phyloP scores from a whole-genome alignment of 148 eudicot species.

The Rhododendron simsii region DNA sequence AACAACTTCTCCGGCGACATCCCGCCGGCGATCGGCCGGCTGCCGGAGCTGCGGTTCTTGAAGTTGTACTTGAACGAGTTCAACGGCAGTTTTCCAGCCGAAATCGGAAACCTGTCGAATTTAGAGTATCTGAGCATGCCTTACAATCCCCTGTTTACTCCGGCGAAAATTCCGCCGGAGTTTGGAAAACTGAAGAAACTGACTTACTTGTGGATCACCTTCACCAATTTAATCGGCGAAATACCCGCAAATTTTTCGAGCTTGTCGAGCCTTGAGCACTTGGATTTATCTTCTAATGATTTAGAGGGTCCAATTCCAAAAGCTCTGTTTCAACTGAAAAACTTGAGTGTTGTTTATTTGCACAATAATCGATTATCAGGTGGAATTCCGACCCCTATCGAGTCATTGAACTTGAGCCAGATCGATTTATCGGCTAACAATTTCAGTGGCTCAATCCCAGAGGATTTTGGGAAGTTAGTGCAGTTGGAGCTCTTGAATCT shows the following conservation, averaged over 20 bases:
- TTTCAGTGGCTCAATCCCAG: constrained; percentile 45
- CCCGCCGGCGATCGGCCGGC: constrained; percentile 26
- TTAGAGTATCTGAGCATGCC: constrained; percentile 35
- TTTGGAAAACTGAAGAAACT: constrained; percentile 40
- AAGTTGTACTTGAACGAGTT: background rate
- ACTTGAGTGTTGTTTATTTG: constrained; percentile 41
- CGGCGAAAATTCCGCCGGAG: constrained; percentile 33
- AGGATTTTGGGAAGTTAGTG: constrained; percentile 29
- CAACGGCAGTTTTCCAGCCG: constrained; percentile 41
- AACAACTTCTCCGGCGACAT: constrained; percentile 71
- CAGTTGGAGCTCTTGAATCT: constrained; percentile 31
- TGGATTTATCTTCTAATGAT: constrained; percentile 49
- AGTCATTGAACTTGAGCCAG: constrained; percentile 30
- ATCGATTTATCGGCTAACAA: constrained; percentile 42
- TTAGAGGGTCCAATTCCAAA: constrained; percentile 54
- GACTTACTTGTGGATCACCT: constrained; percentile 33
- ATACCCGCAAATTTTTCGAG: constrained; percentile 45
- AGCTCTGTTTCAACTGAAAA: constrained; percentile 53
- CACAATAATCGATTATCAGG: constrained; percentile 49
- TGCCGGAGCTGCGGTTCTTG: constrained; percentile 4
- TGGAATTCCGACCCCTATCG: constrained; percentile 37
- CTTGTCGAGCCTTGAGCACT: constrained; percentile 34
- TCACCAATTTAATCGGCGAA: constrained; percentile 43
- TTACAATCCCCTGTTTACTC: constrained; percentile 14
- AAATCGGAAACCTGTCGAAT: constrained; percentile 43